phyloP scores from a whole-genome alignment of 345 rosid genomes.

The Eucalyptus tenuipes region DNA sequence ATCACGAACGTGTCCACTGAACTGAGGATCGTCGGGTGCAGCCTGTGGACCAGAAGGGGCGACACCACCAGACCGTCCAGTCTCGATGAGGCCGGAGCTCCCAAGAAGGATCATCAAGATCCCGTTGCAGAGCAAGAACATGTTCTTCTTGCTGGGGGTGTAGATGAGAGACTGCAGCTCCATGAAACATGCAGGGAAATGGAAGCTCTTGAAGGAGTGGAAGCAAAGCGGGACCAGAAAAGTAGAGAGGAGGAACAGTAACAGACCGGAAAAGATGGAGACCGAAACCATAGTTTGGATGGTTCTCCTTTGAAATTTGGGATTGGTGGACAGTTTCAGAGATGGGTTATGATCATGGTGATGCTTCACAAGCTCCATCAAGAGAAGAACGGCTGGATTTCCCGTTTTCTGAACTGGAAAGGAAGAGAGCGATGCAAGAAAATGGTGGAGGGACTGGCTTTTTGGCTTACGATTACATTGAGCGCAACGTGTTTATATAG shows the following conservation, averaged over 20 bases:
- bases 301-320: not conserved
- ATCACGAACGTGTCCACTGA: not conserved
- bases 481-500: not conserved
- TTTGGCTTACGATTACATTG: not conserved
- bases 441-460: not conserved
- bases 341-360: not conserved
- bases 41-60: not conserved
- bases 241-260: slow-evolving; percentile 1
- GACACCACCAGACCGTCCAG: not conserved
- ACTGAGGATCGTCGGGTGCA: not conserved
- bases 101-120: slow-evolving; percentile 37
- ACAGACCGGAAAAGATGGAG: slow-evolving; percentile 25
- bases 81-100: slow-evolving; percentile 20
- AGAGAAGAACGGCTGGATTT: not conserved
- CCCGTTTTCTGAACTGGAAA: not conserved
- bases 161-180: slow-evolving; percentile 2
- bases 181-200: not conserved
- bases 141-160: slow-evolving; percentile 39
- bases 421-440: not conserved
- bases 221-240: not conserved
- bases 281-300: slow-evolving; percentile 13
- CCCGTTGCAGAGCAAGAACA: slow-evolving; percentile 73
- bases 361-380: not conserved
- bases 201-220: not conserved
- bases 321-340: not conserved